phyloP scores from a whole-genome alignment of 1,139 yeast species.

The Blastobotrys petasosporus region DNA sequence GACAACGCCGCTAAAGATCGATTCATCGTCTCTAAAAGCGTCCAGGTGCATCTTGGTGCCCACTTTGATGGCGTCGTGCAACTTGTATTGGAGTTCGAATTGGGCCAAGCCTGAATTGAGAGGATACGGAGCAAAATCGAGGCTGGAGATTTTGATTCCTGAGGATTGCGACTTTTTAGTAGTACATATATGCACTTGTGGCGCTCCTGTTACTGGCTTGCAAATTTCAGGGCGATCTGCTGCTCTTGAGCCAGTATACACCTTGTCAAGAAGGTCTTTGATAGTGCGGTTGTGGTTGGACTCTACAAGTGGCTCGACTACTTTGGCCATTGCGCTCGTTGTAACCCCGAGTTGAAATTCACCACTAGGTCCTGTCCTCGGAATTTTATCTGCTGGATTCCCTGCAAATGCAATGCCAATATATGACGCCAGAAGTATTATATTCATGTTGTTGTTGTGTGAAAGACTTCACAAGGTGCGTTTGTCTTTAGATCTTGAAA shows the following conservation, averaged over 20 bases:
- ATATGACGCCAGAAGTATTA: too few species aligned
- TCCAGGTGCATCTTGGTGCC: slow-evolving; percentile 22
- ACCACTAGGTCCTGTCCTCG: too few species aligned
- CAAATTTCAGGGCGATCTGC: slow-evolving; percentile 6
- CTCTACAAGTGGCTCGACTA: too few species aligned
- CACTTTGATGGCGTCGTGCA: slow-evolving; percentile 21
- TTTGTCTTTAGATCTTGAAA: too few species aligned
- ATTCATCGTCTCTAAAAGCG: slow-evolving; percentile 19
- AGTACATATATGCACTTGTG: slow-evolving; percentile 5
- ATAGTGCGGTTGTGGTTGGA: too few species aligned
- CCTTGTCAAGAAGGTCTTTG: slow-evolving; percentile 2
- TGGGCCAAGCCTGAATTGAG: slow-evolving; percentile 26
- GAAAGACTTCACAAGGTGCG: too few species aligned
- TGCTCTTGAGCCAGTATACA: slow-evolving; percentile 6
- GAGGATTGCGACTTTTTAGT: not conserved
- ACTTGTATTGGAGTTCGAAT: slow-evolving; percentile 21
- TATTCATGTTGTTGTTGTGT: too few species aligned
- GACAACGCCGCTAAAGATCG: slow-evolving; percentile 22
- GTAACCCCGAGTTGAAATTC: too few species aligned
- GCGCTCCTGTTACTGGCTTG: slow-evolving; percentile 3
- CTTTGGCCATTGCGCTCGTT: too few species aligned
- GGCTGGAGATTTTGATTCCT: slow-evolving; percentile 7
- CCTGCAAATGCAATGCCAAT: too few species aligned
- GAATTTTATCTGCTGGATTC: too few species aligned
- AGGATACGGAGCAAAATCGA: slow-evolving; percentile 25